phyloP scores from a whole-genome alignment of 805 yeast genomes.

The Ogataea trehaloabstinens region DNA sequence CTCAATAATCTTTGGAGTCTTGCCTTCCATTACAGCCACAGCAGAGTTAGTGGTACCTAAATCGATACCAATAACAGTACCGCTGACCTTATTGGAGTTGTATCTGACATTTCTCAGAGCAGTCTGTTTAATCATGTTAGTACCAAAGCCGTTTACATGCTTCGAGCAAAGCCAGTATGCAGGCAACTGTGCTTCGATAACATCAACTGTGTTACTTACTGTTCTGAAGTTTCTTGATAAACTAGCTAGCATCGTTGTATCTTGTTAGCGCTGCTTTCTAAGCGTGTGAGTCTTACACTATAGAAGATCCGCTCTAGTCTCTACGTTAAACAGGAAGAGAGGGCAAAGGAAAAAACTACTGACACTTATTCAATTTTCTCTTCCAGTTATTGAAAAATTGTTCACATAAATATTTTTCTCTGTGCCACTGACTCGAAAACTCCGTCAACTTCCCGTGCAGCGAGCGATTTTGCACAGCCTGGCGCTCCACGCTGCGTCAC shows the following conservation, averaged over 20 bases:
- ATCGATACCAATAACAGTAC: conserved; percentile 72
- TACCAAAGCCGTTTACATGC: conserved; percentile 4
- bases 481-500: too few relatives aligned
- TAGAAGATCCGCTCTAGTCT: neutral
- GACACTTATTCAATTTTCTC: conserved; percentile 1
- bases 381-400: neutral
- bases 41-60: conserved; percentile 87
- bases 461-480: too few relatives aligned
- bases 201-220: conserved; percentile 24
- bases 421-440: conserved; percentile 7
- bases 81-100: conserved; percentile 35
- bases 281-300: neutral
- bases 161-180: neutral
- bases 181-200: too few relatives aligned
- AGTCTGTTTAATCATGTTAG: conserved; percentile 7
- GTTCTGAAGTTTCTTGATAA: conserved; percentile 33
- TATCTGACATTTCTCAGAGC: conserved; percentile 31
- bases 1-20: conserved; percentile 63
- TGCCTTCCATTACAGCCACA: conserved; percentile 70
- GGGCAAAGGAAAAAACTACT: conserved; percentile 1
- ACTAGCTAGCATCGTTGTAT: conserved; percentile 29
- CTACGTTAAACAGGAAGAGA: conserved; percentile 1
- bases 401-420: conserved; percentile 6
- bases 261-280: neutral
- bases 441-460: neutral